A percentile compares a stretch with the other conserved stretches of the same genome.
Conservation (phyloP, 2,329 filamentous ascomycete species). For the Neofusicoccum umdonicola region DNA sequence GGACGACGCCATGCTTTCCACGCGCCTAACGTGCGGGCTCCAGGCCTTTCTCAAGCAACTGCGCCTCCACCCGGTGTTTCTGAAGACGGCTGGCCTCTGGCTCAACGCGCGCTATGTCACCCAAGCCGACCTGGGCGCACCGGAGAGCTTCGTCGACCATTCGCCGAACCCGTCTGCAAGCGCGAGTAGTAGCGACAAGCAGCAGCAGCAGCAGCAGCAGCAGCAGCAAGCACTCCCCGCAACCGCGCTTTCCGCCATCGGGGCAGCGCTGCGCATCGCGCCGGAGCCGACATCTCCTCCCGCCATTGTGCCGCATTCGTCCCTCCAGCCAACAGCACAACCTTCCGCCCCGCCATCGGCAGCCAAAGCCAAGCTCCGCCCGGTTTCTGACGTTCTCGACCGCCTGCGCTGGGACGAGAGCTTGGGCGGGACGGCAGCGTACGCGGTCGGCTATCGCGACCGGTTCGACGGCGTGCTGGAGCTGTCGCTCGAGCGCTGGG, state of each 20-base stretch:
- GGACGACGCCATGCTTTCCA: neutral
- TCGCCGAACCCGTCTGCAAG: neutral
- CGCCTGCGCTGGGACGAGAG: constrained; percentile 43
- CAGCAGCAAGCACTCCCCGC: neutral
- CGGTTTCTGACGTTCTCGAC: constrained; percentile 37
- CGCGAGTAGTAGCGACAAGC: neutral
- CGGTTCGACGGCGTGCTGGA: constrained; percentile 47
- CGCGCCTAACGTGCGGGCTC: constrained; percentile 4
- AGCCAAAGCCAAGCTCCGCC: constrained; percentile 18
- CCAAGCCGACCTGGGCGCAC: neutral
- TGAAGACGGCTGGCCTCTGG: neutral
- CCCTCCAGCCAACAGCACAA: neutral
- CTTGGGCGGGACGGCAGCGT: constrained; percentile 29
- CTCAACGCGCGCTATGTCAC: constrained; percentile 11
- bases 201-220: neutral
- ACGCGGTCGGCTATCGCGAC: constrained; percentile 49
- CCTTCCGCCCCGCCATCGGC: neutral
- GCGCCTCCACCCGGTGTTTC: neutral
- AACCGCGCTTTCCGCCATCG: constrained; percentile 8
- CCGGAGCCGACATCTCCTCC: neutral
- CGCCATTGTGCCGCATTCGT: neutral
- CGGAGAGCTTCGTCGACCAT: neutral
- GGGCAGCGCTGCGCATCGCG: neutral
- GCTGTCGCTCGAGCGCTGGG: constrained; percentile 45
- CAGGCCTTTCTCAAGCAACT: constrained; percentile 7